These are phyloP conservation scores for Patellaria atrata DNA, from an alignment of 495 filamentous ascomycete genomes.

Conservation along the genomic window DNA sequence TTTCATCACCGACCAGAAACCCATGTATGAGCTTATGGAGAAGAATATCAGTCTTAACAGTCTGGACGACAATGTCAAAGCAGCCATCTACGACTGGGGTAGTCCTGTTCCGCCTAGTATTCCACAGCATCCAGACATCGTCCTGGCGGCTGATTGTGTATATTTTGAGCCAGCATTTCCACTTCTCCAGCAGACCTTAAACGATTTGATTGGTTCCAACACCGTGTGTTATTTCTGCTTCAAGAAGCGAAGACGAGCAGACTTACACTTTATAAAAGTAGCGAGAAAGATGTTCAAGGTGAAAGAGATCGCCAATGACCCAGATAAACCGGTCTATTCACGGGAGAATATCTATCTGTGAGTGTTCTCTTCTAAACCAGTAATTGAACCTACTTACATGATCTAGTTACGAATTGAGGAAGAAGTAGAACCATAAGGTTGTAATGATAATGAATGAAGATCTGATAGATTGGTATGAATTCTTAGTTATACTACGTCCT, in stretches of 20 bases:
- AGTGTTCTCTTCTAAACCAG: no score
- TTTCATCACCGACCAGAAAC: slow-evolving; percentile 70
- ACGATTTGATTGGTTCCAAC: slow-evolving; percentile 30
- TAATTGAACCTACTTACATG: no score
- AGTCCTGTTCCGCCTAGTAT: slow-evolving; percentile 32
- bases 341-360: slow-evolving; percentile 36
- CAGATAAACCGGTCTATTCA: slow-evolving; percentile 25
- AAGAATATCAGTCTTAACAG: slow-evolving; percentile 70
- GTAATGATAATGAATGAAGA: no score
- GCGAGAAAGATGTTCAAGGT: slow-evolving; percentile 32
- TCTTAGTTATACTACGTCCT: no score
- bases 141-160: slow-evolving; percentile 90
- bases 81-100: slow-evolving; percentile 64
- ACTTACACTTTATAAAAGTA: slow-evolving; percentile 35
- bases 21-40: slow-evolving; percentile 71
- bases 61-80: slow-evolving; percentile 43
- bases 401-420: no score
- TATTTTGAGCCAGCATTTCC: slow-evolving; percentile 96
- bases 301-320: slow-evolving; percentile 30
- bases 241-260: slow-evolving; percentile 60
- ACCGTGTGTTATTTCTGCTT: slow-evolving; percentile 85
- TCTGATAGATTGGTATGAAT: no score
- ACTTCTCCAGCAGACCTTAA: slow-evolving; percentile 63
- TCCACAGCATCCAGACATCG: slow-evolving; percentile 50
- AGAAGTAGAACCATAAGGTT: no score